phyloP scores from a whole-genome alignment of 768 basidiomycete species.

The Tephrocybe sp. region DNA sequence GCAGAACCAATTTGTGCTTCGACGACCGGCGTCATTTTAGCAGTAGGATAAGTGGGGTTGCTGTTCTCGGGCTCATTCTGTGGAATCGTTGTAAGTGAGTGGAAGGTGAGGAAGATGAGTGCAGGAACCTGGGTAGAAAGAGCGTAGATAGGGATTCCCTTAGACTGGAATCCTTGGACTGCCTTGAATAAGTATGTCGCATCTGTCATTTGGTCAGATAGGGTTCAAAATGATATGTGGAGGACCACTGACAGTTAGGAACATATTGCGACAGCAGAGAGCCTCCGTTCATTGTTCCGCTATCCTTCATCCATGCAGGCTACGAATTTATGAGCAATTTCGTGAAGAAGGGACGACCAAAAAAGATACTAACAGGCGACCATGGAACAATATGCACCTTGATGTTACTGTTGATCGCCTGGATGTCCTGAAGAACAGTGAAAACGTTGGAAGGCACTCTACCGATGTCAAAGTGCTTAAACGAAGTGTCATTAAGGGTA shows the following conservation, averaged over 20 bases:
- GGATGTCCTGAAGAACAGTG: slow-evolving; percentile 61
- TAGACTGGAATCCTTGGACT: no score
- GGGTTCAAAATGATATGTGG: neutral
- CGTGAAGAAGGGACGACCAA: no score
- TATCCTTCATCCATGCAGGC: slow-evolving; percentile 81
- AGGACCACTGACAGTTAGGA: slow-evolving; percentile 37
- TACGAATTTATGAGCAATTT: slow-evolving; percentile 19
- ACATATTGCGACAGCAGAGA: slow-evolving; percentile 49
- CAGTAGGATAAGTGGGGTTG: no score
- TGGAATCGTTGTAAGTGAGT: no score
- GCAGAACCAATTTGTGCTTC: no score
- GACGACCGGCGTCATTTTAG: no score
- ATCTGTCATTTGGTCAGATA: neutral
- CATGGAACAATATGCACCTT: slow-evolving; percentile 65
- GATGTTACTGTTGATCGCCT: slow-evolving; percentile 48
- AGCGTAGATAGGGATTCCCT: no score
- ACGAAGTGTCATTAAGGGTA: slow-evolving; percentile 54
- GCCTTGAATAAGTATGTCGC: no score
- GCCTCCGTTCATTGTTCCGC: slow-evolving; percentile 65
- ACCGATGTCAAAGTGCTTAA: slow-evolving; percentile 54
- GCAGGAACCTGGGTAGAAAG: no score
- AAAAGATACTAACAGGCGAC: slow-evolving; percentile 56
- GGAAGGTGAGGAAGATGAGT: no score
- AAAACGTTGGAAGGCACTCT: slow-evolving; percentile 62
- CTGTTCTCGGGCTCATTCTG: no score